These are phyloP conservation scores for Vicia villosa DNA, from an alignment of 306 rosid genomes.

Conservation along the genomic window DNA sequence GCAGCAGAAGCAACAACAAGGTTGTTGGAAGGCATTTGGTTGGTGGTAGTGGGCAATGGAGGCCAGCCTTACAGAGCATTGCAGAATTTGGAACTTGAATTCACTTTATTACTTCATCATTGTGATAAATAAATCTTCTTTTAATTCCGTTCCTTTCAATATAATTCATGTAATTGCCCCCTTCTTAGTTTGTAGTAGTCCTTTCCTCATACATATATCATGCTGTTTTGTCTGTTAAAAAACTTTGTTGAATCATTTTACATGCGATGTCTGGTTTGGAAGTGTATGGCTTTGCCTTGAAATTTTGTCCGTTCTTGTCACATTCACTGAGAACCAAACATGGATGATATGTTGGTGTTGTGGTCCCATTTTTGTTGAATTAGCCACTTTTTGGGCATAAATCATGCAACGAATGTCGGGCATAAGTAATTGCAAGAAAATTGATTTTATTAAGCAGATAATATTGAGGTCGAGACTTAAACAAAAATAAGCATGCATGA, in stretches of 20 bases:
- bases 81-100: slow-evolving; percentile 79
- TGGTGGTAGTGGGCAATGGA: slow-evolving; percentile 79
- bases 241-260: not conserved
- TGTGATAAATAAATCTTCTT: slow-evolving; percentile 25
- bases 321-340: not conserved
- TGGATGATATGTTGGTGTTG: not conserved
- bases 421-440: not conserved
- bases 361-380: not conserved
- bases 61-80: slow-evolving; percentile 94
- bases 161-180: slow-evolving; percentile 20
- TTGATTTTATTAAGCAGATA: not conserved
- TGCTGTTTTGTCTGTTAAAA: not conserved
- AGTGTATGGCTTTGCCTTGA: slow-evolving; percentile 1
- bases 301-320: not conserved
- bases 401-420: not conserved
- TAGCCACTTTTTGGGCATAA: not conserved
- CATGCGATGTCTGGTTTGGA: not conserved
- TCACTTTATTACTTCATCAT: slow-evolving; percentile 15
- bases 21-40: slow-evolving; percentile 55
- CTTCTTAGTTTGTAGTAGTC: slow-evolving; percentile 5
- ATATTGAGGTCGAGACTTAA: too few relatives aligned
- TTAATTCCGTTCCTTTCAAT: slow-evolving; percentile 30
- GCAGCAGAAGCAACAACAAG: slow-evolving; percentile 39
- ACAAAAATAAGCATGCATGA: too few relatives aligned
- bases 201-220: slow-evolving; percentile 1